Evolutionary conservation across 83 land plant genomes (phyloP), one percentile per base, ranked within the genome.

Genomic region (Thuja plicata): DNA sequence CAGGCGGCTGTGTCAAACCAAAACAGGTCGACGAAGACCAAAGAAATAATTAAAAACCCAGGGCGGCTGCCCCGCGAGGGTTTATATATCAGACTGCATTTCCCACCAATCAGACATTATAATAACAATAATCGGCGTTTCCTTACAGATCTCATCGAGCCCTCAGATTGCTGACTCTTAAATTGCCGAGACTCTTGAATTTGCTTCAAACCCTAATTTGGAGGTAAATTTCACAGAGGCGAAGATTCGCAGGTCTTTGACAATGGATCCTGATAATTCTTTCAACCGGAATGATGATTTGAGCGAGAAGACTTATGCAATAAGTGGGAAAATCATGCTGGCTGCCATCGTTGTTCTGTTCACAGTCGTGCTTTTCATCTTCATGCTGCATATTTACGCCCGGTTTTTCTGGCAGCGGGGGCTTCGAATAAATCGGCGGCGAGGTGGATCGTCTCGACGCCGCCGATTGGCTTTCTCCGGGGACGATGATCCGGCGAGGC

Each of bases 271-370:
- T 0, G 0, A 24, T 24, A 5, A 24, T 3, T 0, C 0, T 1
- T 81, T 41, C 84, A 81, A 43, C n/a, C 48, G n/a, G 4, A 81
- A 81, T 3, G 5, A 43, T 41, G 50, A 16, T 17, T 8, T 27
- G 11, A 11, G 9, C 7, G 35, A 24, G n/a, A 34, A 30, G 34
- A 60, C 78, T 8, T 57, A 57, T 24, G 88, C 80, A 11, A 62
- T 87, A 21, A 87, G 81, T 45, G 88, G 88, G 37, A 87, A 87
- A 71, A 60, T 87, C n/a, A 87, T 87, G 88, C 19, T 87, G 30
- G 45, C 2, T 13, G 71, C 88, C 77, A 87, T 60, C 46, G 40
- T 87, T 4, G 45, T 87, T 62, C 88, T 87, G 48, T 70, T 87
- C 88, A 27, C 88, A 2, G 80, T 60, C 34, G 88, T 87, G 43